Percentiles rank a stretch among this genome's conserved stretches.
These are phyloP conservation scores for Oehlia diaphana DNA, from an alignment of 192 early-diverging fungal species.

Conservation along the genomic window DNA sequence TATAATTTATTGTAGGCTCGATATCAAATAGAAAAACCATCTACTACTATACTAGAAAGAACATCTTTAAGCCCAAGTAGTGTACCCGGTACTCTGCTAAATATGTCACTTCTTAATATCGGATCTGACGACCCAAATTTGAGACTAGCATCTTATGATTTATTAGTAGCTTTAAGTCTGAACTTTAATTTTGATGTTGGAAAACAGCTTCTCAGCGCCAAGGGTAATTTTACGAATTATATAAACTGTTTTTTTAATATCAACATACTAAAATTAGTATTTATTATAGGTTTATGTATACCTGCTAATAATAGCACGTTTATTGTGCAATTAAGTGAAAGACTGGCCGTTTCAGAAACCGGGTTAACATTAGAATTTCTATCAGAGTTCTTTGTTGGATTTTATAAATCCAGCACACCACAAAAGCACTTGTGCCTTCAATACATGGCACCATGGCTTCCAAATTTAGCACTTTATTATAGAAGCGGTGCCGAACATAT, in stretches of 20 bases:
- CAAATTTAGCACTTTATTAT: conserved; percentile 69
- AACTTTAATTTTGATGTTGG: conserved; percentile 85
- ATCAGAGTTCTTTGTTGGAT: conserved; percentile 79
- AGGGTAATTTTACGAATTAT: conserved; percentile 37
- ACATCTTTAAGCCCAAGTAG: conserved; percentile 76
- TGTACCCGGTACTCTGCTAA: conserved; percentile 88
- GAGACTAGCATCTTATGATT: conserved; percentile 85
- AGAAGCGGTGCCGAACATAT: conserved; percentile 47
- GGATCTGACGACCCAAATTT: conserved; percentile 80
- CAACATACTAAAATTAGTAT: background rate
- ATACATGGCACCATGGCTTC: conserved; percentile 89
- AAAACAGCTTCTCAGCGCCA: conserved; percentile 75
- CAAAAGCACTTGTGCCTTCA: conserved; percentile 81
- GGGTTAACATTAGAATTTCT: conserved; percentile 89
- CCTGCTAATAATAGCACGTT: conserved; percentile 87
- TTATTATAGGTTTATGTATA: conserved; percentile 68
- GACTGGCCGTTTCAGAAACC: conserved; percentile 71
- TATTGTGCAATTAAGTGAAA: conserved; percentile 77
- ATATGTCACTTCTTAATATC: conserved; percentile 89
- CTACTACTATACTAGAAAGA: conserved; percentile 58
- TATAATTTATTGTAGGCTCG: conserved; percentile 45
- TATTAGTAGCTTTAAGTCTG: conserved; percentile 79
- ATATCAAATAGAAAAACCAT: conserved; percentile 65
- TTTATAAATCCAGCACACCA: conserved; percentile 67
- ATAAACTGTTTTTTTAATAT: background rate